These are phyloP conservation scores for Mycena belliarum DNA, from an alignment of 768 basidiomycete species.

Conservation along the genomic window DNA sequence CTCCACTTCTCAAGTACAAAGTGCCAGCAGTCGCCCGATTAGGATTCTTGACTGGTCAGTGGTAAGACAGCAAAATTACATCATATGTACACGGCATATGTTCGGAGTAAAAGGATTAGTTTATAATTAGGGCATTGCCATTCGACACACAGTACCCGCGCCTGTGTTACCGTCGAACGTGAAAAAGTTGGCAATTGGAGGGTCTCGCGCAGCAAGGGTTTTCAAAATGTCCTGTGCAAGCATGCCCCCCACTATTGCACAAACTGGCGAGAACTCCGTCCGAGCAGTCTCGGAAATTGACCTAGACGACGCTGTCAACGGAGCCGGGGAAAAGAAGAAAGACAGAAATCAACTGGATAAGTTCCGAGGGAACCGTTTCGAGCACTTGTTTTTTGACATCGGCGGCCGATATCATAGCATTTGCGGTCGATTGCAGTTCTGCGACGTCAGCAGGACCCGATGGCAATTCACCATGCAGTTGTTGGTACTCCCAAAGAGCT, in stretches of 20 bases:
- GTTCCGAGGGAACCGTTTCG: slow-evolving; percentile 51
- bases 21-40: no score
- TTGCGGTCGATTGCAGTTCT: slow-evolving; percentile 67
- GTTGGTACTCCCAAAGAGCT: slow-evolving; percentile 88
- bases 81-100: slow-evolving; percentile 15
- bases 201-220: slow-evolving; percentile 85
- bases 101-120: slow-evolving; percentile 20
- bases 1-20: no score
- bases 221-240: slow-evolving; percentile 94
- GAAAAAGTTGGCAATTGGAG: slow-evolving; percentile 91
- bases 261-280: slow-evolving; percentile 90
- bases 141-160: slow-evolving; percentile 64
- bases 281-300: slow-evolving; percentile 66
- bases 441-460: slow-evolving; percentile 43
- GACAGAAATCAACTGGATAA: slow-evolving; percentile 58
- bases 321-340: slow-evolving; percentile 12
- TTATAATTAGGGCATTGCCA: slow-evolving; percentile 44
- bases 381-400: slow-evolving; percentile 74
- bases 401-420: slow-evolving; percentile 57
- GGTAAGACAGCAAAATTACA: slow-evolving; percentile 1
- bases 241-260: slow-evolving; percentile 94
- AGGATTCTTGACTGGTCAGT: not conserved
- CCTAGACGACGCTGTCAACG: slow-evolving; percentile 40
- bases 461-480: slow-evolving; percentile 60
- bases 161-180: slow-evolving; percentile 85